These are phyloP conservation scores for Stygiomarasmius scandens DNA, from an alignment of 1,284 basidiomycete genomes.

Conservation along the genomic window DNA sequence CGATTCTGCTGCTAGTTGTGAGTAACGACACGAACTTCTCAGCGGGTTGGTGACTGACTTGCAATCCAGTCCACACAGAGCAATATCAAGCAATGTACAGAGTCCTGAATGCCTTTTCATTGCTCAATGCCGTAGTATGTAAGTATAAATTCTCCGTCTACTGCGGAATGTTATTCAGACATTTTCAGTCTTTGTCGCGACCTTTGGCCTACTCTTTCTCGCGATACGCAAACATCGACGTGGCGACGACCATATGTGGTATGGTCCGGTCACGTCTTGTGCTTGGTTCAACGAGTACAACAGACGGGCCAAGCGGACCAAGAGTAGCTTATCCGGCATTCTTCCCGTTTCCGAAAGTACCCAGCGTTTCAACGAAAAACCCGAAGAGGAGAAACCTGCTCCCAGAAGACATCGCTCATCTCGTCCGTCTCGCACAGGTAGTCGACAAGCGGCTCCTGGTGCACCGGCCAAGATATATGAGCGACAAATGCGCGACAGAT, in stretches of 20 bases:
- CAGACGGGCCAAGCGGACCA: conserved; percentile 19
- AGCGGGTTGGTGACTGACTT: conserved; percentile 1
- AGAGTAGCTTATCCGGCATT: conserved; percentile 14
- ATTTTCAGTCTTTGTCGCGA: conserved; percentile 60
- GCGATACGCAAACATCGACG: conserved; percentile 65
- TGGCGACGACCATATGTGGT: conserved; percentile 75
- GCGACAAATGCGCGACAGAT: conserved; percentile 5
- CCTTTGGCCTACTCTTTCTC: conserved; percentile 61
- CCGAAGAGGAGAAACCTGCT: conserved; percentile 9
- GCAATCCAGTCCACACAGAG: conserved; percentile 58
- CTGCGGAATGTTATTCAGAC: conserved; percentile 19
- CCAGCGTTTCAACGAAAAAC: conserved; percentile 10
- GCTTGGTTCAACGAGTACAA: conserved; percentile 67
- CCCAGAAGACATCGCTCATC: conserved; percentile 27
- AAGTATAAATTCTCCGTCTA: conserved; percentile 29
- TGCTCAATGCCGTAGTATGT: conserved; percentile 76
- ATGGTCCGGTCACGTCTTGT: conserved; percentile 68
- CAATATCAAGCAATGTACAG: conserved; percentile 81
- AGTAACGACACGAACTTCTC: conserved; percentile 30
- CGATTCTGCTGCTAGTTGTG: conserved; percentile 57
- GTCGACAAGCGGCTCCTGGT: conserved; percentile 1
- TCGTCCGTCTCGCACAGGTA: conserved; percentile 21
- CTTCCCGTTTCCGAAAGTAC: conserved; percentile 12
- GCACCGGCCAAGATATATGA: conserved; percentile 13
- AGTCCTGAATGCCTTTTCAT: conserved; percentile 74